phyloP scores from a whole-genome alignment of 495 filamentous ascomycete genomes.

The Geoglossum glabrum region DNA sequence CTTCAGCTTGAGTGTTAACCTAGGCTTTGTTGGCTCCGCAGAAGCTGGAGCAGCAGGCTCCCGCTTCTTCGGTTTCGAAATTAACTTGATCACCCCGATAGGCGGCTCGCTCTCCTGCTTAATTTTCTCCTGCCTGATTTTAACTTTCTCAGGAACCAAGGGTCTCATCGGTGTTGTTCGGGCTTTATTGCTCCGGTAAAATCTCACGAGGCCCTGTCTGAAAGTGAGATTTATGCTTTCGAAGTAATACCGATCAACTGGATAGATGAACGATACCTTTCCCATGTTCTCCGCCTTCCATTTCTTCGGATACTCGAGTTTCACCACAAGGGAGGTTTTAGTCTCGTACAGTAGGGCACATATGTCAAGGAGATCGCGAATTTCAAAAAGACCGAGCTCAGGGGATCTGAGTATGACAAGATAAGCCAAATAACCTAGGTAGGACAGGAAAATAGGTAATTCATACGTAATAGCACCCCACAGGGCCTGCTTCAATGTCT shows the following conservation, averaged over 20 bases:
- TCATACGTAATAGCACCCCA: slow-evolving; percentile 42
- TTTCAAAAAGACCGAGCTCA: slow-evolving; percentile 43
- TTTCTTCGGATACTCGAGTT: slow-evolving; percentile 46
- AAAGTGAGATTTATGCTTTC: not conserved
- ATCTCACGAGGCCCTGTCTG: not conserved
- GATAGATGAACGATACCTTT: slow-evolving; percentile 20
- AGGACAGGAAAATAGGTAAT: not conserved
- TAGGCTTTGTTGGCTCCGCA: not conserved
- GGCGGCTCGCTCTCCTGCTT: not conserved
- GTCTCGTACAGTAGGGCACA: slow-evolving; percentile 54
- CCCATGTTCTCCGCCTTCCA: slow-evolving; percentile 47
- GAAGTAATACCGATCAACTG: not conserved
- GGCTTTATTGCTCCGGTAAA: not conserved
- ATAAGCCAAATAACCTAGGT: slow-evolving; percentile 2
- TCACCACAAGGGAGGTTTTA: slow-evolving; percentile 37
- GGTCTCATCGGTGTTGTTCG: not conserved
- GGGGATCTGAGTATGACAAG: slow-evolving; percentile 28
- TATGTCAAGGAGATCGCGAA: slow-evolving; percentile 56
- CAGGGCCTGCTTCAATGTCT: slow-evolving; percentile 42
- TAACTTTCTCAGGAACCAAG: not conserved
- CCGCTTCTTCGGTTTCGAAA: not conserved
- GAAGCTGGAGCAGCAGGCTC: not conserved
- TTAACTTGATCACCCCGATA: not conserved
- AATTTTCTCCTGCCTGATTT: not conserved
- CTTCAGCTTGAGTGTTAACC: not conserved